Conservation (phyloP, 1,284 basidiomycete species). For the Marasmius oreades region DNA sequence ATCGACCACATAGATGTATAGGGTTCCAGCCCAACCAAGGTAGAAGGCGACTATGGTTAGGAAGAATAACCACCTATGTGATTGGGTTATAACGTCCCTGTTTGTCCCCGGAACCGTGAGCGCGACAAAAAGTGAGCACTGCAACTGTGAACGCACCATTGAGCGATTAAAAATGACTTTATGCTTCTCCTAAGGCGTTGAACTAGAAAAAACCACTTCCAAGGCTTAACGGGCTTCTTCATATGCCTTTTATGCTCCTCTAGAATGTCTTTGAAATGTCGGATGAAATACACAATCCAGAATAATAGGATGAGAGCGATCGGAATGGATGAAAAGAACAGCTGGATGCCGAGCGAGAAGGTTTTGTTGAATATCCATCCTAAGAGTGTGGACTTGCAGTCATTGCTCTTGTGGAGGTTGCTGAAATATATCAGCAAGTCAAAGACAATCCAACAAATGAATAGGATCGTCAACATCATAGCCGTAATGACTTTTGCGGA, state of each 20-base stretch:
- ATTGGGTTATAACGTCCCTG: slow-evolving; percentile 13
- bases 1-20: slow-evolving; percentile 6
- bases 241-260: slow-evolving; percentile 12
- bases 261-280: slow-evolving; percentile 13
- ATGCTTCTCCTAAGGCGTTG: background rate
- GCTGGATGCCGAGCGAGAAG: background rate
- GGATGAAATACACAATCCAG: slow-evolving; percentile 13
- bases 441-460: slow-evolving; percentile 7
- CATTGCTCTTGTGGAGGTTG: background rate
- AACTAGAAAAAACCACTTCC: slow-evolving; percentile 9
- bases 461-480: slow-evolving; percentile 2
- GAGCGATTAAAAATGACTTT: slow-evolving; percentile 8
- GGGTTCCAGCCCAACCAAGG: slow-evolving; percentile 8
- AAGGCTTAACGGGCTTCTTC: slow-evolving; percentile 7
- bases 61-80: slow-evolving; percentile 12
- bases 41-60: slow-evolving; percentile 8
- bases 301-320: slow-evolving; percentile 1
- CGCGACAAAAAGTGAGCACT: too few relatives aligned
- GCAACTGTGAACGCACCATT: slow-evolving; percentile 6
- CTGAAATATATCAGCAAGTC: slow-evolving; percentile 7
- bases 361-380: slow-evolving; percentile 10
- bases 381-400: background rate
- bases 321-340: slow-evolving; percentile 5
- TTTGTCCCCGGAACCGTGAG: too few relatives aligned
- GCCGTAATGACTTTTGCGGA: slow-evolving; percentile 1